Evolutionary conservation across 2,329 filamentous ascomycete species (phyloP), one percentile per base, ranked within the genome.

Genomic region (Fusarium transvaalense): DNA sequence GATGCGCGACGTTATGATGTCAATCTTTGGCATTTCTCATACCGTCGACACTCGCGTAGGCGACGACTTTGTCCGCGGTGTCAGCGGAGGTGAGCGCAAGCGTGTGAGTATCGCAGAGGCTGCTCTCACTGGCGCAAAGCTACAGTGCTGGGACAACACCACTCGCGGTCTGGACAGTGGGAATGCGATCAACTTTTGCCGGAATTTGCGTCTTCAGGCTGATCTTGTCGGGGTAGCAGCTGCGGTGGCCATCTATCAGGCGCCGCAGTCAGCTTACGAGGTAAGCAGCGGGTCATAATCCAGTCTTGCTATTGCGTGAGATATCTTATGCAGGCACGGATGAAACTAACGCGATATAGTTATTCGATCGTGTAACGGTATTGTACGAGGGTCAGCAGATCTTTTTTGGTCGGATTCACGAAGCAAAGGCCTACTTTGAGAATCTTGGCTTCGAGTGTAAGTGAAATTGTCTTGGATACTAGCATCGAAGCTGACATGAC

Each of bases 81-180:
- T 94, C 0, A 92, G 89, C 47, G 92, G 92, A 67, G 92, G 92
- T 51, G 92, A 95, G 78, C 82, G 92, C 12, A 94, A 94, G 77
- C 89, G 92, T 71, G 91, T 93, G 10, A 90, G 89, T 32, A 93
- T 94, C 67, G 91, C 91, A 0, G 92, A 94, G 76, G 92, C 91
- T 0, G 67, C 72, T 0, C 71, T 75, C 0, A 75, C 71, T 0
- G 71, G 73, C 1, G 72, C 73, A 0, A 75, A 73, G 43, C n/a
- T 76, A 7, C 74, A 75, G 43, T 77, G 76, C 37, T 78, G 76
- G 76, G 76, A 78, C 10, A 78, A 78, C 3, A 74, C 74, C 0
- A 78, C 76, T 0, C 53, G 76, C 0, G 76, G 76, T 0, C 23
- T 78, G 14, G 76, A 78, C 17, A 77, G 75, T 21, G 73, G 67